phyloP scores from a whole-genome alignment of 106 monocot genomes.

The Posidonia australis region DNA sequence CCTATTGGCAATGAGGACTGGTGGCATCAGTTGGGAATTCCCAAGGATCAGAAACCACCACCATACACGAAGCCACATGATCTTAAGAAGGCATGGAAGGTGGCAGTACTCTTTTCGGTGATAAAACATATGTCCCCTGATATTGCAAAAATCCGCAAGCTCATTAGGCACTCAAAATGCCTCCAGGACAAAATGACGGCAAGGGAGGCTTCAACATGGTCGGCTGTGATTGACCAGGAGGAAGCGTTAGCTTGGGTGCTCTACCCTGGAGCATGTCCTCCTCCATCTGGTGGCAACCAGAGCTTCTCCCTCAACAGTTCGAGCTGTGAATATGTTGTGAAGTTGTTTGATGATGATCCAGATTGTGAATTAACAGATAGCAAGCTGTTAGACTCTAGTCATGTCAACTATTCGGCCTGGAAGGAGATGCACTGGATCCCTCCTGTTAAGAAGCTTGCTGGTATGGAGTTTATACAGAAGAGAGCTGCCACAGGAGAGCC shows the following conservation, averaged over 20 bases:
- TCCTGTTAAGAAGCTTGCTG: not conserved
- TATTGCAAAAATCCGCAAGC: constrained; percentile 51
- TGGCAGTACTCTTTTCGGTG: constrained; percentile 59
- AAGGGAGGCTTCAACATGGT: constrained; percentile 66
- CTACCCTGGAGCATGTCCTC: constrained; percentile 37
- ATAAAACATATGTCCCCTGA: constrained; percentile 86
- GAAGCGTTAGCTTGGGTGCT: constrained; percentile 38
- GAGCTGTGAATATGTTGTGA: constrained; percentile 55
- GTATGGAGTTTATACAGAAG: constrained; percentile 39
- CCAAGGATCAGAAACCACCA: constrained; percentile 41
- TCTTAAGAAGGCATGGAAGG: constrained; percentile 81
- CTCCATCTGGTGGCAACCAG: constrained; percentile 17
- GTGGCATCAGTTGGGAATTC: constrained; percentile 45
- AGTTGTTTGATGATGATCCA: constrained; percentile 11
- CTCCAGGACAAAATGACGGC: constrained; percentile 91
- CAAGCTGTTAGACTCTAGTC: too few species aligned
- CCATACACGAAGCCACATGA: constrained; percentile 85
- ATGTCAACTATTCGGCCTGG: not conserved
- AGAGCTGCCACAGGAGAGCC: constrained; percentile 11
- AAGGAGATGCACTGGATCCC: constrained; percentile 14
- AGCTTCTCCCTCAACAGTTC: constrained; percentile 37
- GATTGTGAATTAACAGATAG: constrained; percentile 11
- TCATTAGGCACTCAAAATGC: constrained; percentile 70
- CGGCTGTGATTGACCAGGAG: constrained; percentile 61
- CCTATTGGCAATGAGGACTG: constrained; percentile 57